Base-by-base conservation (phyloP, 1,139 yeast species). In the Debaryomyces coudertii region DNA sequence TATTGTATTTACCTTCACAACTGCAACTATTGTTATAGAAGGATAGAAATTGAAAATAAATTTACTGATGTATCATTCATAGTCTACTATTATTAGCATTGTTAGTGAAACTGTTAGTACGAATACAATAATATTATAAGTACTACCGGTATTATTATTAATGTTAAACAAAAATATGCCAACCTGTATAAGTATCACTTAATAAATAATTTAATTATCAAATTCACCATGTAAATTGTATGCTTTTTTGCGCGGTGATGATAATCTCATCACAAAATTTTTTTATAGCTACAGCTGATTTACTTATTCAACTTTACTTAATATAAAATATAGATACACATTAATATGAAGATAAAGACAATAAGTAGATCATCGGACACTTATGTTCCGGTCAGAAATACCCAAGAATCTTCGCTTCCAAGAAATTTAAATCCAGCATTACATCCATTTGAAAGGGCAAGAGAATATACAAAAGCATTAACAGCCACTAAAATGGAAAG, bases 401-500 rank as follows among this genome's bases (percentile, higher is more conserved):
- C 95, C 1, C 97, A 92, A 64, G 92, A 90, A 57, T 84, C 93
- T 3, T 81, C 95, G 18, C 69, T 90, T 45, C 95, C 97, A 0
- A 78, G 99, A 51, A 95, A 95, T 66, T 73, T 95, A 60, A 87
- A 93, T 61, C 97, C 99, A 2, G 96, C 95, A 16, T 74, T 93
- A 43, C 99, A 95, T 68, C 99, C 98, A 0, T 93, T 93, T 61
- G 98, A 95, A 68, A 77, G 98, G 55, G 97, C 98, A 3, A 77
- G 99, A 62, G 99, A 95, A 66, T 95, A 95, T 61, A 89, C 97
- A 14, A 81, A 92, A 55, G 99, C 99, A 1, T 69, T 95, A 45
- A 92, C 90, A 48, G 98, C 99, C 22, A 92, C 98, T 14, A 95
- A 95, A 65, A 68, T 95, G 69, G 98, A 92, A 62, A 77, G 97